Base-by-base conservation (phyloP, 2,329 filamentous ascomycete genomes). In the Catunica adiposa region DNA sequence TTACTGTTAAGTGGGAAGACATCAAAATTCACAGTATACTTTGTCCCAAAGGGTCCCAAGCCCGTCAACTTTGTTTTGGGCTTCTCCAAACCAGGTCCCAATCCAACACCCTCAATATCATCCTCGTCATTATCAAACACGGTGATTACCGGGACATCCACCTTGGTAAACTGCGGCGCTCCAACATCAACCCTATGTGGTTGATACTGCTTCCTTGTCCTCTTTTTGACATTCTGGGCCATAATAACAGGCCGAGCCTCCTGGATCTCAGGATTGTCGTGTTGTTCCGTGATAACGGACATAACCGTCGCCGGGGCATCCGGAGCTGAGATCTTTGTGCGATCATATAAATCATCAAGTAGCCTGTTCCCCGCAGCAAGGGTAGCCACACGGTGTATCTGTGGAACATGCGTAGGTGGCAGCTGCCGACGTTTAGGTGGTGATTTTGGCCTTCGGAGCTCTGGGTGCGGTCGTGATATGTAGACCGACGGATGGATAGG, bases 1-100 rank as follows among this genome's bases (percentile, higher is more conserved):
- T 73, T 74, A 5, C 65, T 62, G 40, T 76, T 73, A 29, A 83
- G 66, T 17, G 79, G 79, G 54, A 81, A 80, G 3, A 78, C 65
- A 48, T 82, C 78, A 59, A 84, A 84, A 62, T 83, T 74, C 34
- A 76, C 72, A 0, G 78, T 76, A 62, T 83, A 83, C 23, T 73
- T 70, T 1, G 76, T 78, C 1, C 80, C 80, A 62, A 78, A 81
- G 0, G 78, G 76, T 0, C 75, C 78, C 6, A 84, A 66, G 1
- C 79, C 78, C 9, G 64, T 61, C n/a, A 83, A 60, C 47, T 64
- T 70, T 47, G 2, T 61, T 60, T 6, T 64, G 61, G 29, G 23
- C 17, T 48, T 57, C 34, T n/a, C 40, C 15, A 31, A 23, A 8
- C 14, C 17, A 11, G 31, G 14, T 5, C 34, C 26, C 9, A n/a